phyloP scores from a whole-genome alignment of 2,329 filamentous ascomycete species.

The Paecilomyces niveus region DNA sequence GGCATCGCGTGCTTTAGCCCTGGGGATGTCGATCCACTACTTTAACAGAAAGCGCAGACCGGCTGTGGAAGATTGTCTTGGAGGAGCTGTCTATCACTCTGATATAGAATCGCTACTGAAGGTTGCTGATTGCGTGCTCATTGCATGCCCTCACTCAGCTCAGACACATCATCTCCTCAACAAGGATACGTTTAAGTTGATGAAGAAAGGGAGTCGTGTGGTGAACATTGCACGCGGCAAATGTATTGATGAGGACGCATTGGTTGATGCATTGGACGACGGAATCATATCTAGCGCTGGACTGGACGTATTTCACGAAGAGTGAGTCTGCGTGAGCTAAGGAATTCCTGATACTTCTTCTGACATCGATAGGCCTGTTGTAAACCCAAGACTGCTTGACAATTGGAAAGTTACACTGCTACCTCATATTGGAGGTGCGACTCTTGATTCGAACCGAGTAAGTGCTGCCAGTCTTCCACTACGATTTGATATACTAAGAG shows the following conservation, averaged over 20 bases:
- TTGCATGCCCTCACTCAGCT: constrained; percentile 23
- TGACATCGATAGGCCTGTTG: constrained; percentile 4
- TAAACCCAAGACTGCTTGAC: constrained; percentile 9
- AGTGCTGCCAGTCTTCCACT: neutral
- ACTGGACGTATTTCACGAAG: constrained; percentile 69
- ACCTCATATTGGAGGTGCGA: constrained; percentile 11
- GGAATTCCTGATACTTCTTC: neutral
- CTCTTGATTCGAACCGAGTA: constrained; percentile 8
- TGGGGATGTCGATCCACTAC: constrained; percentile 13
- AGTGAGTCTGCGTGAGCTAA: constrained; percentile 26
- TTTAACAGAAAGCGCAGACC: constrained; percentile 6
- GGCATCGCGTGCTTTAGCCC: constrained; percentile 5
- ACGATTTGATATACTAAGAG: neutral
- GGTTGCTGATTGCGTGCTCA: constrained; percentile 9
- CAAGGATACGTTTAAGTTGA: constrained; percentile 55
- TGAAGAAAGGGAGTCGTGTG: constrained; percentile 66
- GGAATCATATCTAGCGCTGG: constrained; percentile 61
- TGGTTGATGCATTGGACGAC: constrained; percentile 59
- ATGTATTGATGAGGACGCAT: constrained; percentile 65
- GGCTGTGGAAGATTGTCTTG: neutral
- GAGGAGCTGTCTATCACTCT: constrained; percentile 8
- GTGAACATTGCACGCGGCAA: constrained; percentile 70
- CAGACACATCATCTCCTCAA: constrained; percentile 65
- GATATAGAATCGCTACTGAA: constrained; percentile 6
- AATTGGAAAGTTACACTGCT: constrained; percentile 11